phyloP scores from a whole-genome alignment of 768 basidiomycete species.

The Boletus rubescentipes region DNA sequence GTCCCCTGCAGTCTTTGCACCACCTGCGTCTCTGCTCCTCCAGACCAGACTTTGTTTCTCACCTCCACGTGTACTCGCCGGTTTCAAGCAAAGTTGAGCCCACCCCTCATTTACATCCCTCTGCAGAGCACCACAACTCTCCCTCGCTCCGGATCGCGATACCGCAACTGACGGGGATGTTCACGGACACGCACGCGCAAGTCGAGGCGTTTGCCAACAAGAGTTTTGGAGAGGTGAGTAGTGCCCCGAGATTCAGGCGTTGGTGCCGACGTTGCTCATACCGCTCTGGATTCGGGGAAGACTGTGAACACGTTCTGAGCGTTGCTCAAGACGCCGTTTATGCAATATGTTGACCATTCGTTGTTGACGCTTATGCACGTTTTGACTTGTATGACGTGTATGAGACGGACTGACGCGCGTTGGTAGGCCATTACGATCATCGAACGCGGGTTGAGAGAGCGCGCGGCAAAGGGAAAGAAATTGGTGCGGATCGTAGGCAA shows the following conservation, averaged over 20 bases:
- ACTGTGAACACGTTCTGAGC: slow-evolving; percentile 80
- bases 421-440: slow-evolving; percentile 90
- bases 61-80: too few relatives aligned
- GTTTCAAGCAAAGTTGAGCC: too few relatives aligned
- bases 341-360: slow-evolving; percentile 97
- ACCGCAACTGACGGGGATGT: slow-evolving; percentile 88
- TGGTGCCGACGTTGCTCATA: slow-evolving; percentile 88
- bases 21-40: too few relatives aligned
- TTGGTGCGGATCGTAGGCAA: slow-evolving; percentile 99
- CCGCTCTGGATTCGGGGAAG: slow-evolving; percentile 92
- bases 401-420: neutral
- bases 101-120: too few relatives aligned
- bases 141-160: slow-evolving; percentile 97
- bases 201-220: slow-evolving; percentile 91
- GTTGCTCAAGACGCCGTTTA: slow-evolving; percentile 91
- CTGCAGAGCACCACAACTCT: slow-evolving; percentile 49
- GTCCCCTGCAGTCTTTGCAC: too few relatives aligned
- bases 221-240: slow-evolving; percentile 96
- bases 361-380: slow-evolving; percentile 81
- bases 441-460: slow-evolving; percentile 88
- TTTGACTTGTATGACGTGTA: neutral
- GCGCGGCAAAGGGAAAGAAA: slow-evolving; percentile 91
- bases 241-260: slow-evolving; percentile 90
- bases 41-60: too few relatives aligned
- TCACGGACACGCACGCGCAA: slow-evolving; percentile 97